Percentiles rank a stretch among this genome's conserved stretches.
phyloP scores from a whole-genome alignment of 805 yeast genomes.

The Starmerella asiatica region DNA sequence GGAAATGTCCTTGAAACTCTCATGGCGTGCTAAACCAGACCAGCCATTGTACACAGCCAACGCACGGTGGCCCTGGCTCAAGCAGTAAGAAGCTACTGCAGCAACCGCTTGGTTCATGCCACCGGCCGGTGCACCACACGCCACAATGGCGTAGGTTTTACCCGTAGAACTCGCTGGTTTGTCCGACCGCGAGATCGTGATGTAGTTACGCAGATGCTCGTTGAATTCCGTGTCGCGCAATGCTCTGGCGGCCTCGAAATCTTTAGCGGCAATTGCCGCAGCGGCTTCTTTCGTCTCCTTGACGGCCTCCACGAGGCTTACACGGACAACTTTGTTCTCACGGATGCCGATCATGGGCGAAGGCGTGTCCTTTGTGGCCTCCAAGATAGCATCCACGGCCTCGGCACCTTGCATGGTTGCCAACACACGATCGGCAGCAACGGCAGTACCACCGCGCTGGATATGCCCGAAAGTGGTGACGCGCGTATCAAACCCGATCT shows the following conservation, averaged over 20 bases:
- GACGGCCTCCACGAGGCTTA: conserved; percentile 83
- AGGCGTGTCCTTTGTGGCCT: conserved; percentile 77
- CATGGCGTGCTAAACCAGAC: conserved; percentile 81
- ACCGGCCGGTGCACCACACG: conserved; percentile 96
- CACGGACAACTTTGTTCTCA: conserved; percentile 76
- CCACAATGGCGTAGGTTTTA: conserved; percentile 68
- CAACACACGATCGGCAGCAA: conserved; percentile 78
- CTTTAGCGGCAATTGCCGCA: conserved; percentile 60
- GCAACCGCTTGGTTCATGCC: conserved; percentile 87
- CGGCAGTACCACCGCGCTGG: conserved; percentile 98
- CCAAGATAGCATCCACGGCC: conserved; percentile 86
- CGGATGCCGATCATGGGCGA: conserved; percentile 86
- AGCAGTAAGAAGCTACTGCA: conserved; percentile 79
- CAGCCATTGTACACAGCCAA: conserved; percentile 88
- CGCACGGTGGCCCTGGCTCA: conserved; percentile 83
- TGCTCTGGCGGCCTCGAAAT: conserved; percentile 75
- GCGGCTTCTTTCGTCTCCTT: conserved; percentile 81
- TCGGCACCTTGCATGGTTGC: conserved; percentile 97
- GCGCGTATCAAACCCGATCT: conserved; percentile 83
- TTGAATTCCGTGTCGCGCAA: conserved; percentile 79
- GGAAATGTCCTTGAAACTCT: conserved; percentile 53
- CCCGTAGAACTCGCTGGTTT: conserved; percentile 29
- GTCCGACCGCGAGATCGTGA: conserved; percentile 54
- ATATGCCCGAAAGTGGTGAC: conserved; percentile 94
- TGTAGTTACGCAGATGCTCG: conserved; percentile 63